Conservation (phyloP, 352 stramenopile genomes). For the Phytophthora ohioensis region DNA sequence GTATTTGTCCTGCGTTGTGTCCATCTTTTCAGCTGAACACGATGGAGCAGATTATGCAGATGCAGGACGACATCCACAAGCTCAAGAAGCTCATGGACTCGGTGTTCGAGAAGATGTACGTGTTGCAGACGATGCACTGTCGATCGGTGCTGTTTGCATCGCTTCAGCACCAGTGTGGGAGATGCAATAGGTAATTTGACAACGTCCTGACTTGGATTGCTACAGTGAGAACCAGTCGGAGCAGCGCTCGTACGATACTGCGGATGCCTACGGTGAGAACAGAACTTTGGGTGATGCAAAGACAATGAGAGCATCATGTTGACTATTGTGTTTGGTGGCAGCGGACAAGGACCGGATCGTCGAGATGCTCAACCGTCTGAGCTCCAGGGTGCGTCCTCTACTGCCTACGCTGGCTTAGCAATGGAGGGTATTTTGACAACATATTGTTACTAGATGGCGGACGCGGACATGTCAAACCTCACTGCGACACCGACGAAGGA, state of each 20-base stretch:
- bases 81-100: slow-evolving; percentile 93
- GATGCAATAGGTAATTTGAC: not conserved
- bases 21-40: not conserved
- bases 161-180: not conserved
- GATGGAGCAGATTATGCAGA: slow-evolving; percentile 92
- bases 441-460: slow-evolving; percentile 67
- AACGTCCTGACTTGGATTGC: slow-evolving; percentile 4
- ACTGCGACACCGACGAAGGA: slow-evolving; percentile 82
- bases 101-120: slow-evolving; percentile 88
- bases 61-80: slow-evolving; percentile 93
- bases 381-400: slow-evolving; percentile 65
- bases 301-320: not conserved
- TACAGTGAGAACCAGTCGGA: slow-evolving; percentile 66
- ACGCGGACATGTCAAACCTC: slow-evolving; percentile 90
- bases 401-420: not conserved
- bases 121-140: not conserved
- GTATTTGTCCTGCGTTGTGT: not conserved
- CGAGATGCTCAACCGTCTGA: slow-evolving; percentile 90
- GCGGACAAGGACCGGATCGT: slow-evolving; percentile 89
- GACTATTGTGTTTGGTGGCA: slow-evolving; percentile 26
- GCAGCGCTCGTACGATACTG: slow-evolving; percentile 69
- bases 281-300: not conserved
- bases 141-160: not conserved
- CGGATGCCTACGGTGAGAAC: slow-evolving; percentile 76
- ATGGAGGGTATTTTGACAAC: not conserved